Conservation (phyloP, 805 yeast genomes). For the Spencermartinsiella europaea region DNA sequence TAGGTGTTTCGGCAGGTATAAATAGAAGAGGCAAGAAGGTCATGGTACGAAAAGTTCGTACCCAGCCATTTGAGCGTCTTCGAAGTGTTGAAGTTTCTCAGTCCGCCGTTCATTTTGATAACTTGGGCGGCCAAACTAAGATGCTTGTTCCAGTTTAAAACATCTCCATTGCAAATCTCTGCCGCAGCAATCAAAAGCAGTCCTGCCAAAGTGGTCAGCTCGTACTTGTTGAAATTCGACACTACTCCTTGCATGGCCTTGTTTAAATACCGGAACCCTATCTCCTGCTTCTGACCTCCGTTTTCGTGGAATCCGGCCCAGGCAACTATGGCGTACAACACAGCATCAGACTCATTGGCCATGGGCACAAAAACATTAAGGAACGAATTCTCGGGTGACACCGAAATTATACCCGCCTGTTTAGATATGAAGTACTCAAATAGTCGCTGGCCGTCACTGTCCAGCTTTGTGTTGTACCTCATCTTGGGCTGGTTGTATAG, state of each 20-base stretch:
- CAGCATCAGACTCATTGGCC: slow-evolving; percentile 46
- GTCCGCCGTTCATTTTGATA: slow-evolving; percentile 58
- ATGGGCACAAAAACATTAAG: slow-evolving; percentile 47
- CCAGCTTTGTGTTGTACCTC: slow-evolving; percentile 29
- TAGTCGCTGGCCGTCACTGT: slow-evolving; percentile 40
- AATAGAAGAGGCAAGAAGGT: slow-evolving; percentile 55
- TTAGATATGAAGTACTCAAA: slow-evolving; percentile 44
- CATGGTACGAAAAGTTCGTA: slow-evolving; percentile 77
- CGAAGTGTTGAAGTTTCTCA: slow-evolving; percentile 44
- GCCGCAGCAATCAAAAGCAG: slow-evolving; percentile 69
- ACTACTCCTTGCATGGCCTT: slow-evolving; percentile 22
- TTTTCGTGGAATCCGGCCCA: slow-evolving; percentile 45
- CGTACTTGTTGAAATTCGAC: slow-evolving; percentile 17
- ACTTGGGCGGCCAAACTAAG: slow-evolving; percentile 62
- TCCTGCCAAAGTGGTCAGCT: slow-evolving; percentile 50
- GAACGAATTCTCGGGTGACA: slow-evolving; percentile 50
- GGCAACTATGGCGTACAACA: slow-evolving; percentile 49
- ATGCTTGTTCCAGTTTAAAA: slow-evolving; percentile 65
- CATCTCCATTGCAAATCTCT: slow-evolving; percentile 79
- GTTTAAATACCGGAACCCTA: slow-evolving; percentile 23
- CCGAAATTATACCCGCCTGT: slow-evolving; percentile 42
- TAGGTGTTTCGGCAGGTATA: slow-evolving; percentile 51
- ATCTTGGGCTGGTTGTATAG: neutral
- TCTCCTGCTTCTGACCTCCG: slow-evolving; percentile 29
- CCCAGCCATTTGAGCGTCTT: slow-evolving; percentile 66